phyloP scores from a whole-genome alignment of 805 yeast genomes.

The Candida dendrica region DNA sequence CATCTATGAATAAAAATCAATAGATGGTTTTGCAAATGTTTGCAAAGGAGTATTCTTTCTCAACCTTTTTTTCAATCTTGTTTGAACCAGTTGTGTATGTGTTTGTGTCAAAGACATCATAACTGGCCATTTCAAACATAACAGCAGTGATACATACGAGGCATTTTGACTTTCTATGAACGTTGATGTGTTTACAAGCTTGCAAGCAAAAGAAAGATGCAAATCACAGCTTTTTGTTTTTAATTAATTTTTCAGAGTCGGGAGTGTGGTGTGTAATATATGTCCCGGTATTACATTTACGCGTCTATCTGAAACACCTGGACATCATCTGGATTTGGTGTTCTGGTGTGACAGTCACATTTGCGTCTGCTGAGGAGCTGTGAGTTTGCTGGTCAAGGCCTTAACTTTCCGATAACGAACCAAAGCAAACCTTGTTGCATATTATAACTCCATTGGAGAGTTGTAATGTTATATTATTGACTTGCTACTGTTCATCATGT shows the following conservation, averaged over 20 bases:
- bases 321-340: neutral
- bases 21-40: too few species aligned
- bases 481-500: too few species aligned
- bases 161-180: conserved; percentile 18
- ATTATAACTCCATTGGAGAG: too few species aligned
- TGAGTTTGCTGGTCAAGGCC: too few species aligned
- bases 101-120: too few species aligned
- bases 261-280: neutral
- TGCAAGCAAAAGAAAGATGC: neutral
- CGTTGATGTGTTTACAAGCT: neutral
- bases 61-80: neutral
- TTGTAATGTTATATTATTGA: too few species aligned
- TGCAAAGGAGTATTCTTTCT: neutral
- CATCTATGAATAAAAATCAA: too few species aligned
- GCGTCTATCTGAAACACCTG: neutral
- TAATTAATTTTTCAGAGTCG: neutral
- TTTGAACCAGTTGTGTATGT: neutral
- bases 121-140: neutral
- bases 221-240: neutral
- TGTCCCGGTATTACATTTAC: neutral
- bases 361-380: too few species aligned
- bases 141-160: conserved; percentile 17
- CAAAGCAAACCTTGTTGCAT: too few species aligned
- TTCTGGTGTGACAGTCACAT: neutral
- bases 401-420: too few species aligned